Evolutionary conservation across 345 rosid species (phyloP).

Genomic region (Linum tenue): DNA sequence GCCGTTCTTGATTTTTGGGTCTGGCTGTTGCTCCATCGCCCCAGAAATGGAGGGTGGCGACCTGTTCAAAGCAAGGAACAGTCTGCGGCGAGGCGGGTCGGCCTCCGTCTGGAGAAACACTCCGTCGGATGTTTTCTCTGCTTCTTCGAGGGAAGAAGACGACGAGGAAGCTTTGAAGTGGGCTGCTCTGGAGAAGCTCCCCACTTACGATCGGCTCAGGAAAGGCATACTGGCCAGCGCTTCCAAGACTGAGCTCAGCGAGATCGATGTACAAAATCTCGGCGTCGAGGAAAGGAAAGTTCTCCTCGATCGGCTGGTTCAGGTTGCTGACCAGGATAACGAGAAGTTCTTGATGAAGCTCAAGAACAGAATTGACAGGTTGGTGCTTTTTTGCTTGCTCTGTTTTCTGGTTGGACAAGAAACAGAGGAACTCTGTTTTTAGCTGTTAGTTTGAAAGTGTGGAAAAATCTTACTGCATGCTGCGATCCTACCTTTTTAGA

Average conservation of each 20-base stretch:
- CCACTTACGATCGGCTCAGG: slow-evolving; percentile 2
- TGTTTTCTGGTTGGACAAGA: too few relatives aligned
- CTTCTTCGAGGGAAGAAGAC: slow-evolving; percentile 1
- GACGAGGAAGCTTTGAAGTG: slow-evolving; percentile 3
- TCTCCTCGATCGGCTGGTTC: not conserved
- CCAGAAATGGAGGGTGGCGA: not conserved
- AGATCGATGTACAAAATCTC: not conserved
- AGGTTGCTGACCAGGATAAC: slow-evolving; percentile 1
- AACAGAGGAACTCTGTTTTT: too few relatives aligned
- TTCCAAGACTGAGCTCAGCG: not conserved
- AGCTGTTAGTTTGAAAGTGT: too few relatives aligned
- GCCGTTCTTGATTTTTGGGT: too few relatives aligned
- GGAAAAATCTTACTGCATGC: too few relatives aligned
- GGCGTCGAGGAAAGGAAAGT: not conserved
- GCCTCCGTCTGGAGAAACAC: not conserved
- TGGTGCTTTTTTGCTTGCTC: too few relatives aligned
- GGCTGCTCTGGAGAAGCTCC: slow-evolving; percentile 4
- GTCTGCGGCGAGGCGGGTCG: not conserved
- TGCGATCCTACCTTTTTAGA: too few relatives aligned
- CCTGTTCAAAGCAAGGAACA: not conserved
- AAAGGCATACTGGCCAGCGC: slow-evolving; percentile 3
- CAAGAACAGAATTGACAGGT: slow-evolving; percentile 5
- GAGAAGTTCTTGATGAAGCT: slow-evolving; percentile 5
- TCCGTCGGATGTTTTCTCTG: not conserved
- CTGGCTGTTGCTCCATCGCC: not conserved